Conservation (phyloP, 108 stramenopile genomes). For the Cyclotella cryptica region DNA sequence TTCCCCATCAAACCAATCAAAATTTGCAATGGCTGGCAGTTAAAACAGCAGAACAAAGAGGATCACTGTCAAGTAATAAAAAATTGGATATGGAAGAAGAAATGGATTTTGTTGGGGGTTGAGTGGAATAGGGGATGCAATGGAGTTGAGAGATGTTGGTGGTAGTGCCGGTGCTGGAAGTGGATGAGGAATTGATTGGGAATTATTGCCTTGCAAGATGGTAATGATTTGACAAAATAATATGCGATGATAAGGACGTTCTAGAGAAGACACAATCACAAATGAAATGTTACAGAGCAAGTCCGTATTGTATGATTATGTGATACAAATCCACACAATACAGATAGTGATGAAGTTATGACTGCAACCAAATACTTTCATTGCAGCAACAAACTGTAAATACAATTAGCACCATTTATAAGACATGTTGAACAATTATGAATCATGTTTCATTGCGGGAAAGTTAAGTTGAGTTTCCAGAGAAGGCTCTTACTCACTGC, state of each 20-base stretch:
- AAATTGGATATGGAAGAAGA: conserved; percentile 42
- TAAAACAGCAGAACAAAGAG: conserved; percentile 15
- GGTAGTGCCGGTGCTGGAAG: conserved; percentile 26
- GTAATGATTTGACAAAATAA: not conserved
- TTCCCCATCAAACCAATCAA: conserved; percentile 13
- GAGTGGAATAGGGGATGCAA: conserved; percentile 12
- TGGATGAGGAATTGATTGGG: conserved; percentile 16
- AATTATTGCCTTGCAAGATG: conserved; percentile 4
- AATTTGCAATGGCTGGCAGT: not conserved
- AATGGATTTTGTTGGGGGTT: conserved; percentile 40
- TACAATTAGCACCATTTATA: not conserved
- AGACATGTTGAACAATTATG: too few relatives aligned
- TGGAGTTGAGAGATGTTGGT: conserved; percentile 37
- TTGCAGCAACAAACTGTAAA: not conserved
- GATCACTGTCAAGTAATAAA: conserved; percentile 18
- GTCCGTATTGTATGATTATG: too few relatives aligned
- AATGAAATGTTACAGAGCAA: too few relatives aligned
- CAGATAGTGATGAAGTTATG: too few relatives aligned
- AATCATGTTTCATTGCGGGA: too few relatives aligned
- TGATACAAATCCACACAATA: too few relatives aligned
- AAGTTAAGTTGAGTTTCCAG: too few relatives aligned
- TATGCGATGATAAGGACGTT: not conserved
- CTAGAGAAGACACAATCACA: too few relatives aligned
- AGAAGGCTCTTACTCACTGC: too few relatives aligned
- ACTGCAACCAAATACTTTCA: too few relatives aligned